Percentiles rank a stretch among this genome's conserved stretches.
These are phyloP conservation scores for Aspergillus sojae DNA, from an alignment of 2,329 filamentous ascomycete species.

Conservation along the genomic window DNA sequence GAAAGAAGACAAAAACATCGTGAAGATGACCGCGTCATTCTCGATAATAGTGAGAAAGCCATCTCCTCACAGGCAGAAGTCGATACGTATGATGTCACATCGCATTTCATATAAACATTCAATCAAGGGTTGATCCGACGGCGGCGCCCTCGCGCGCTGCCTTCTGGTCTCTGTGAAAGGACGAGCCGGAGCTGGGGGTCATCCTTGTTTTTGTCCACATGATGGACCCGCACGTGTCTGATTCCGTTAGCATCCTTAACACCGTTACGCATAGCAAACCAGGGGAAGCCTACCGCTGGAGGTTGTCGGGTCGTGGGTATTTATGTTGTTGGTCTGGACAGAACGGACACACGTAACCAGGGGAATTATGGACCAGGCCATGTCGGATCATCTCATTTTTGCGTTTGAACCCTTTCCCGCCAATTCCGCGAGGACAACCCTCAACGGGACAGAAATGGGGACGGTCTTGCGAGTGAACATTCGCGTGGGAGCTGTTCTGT, in stretches of 20 bases:
- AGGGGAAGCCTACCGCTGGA: slow-evolving; percentile 71
- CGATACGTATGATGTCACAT: slow-evolving; percentile 1
- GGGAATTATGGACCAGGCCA: slow-evolving; percentile 89
- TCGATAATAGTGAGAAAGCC: slow-evolving; percentile 8
- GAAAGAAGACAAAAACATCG: not conserved
- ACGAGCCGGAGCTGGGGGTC: slow-evolving; percentile 81
- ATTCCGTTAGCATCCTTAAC: slow-evolving; percentile 7
- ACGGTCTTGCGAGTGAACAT: slow-evolving; percentile 65
- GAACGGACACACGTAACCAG: slow-evolving; percentile 94
- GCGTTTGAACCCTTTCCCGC: slow-evolving; percentile 69
- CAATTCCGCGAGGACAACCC: slow-evolving; percentile 60
- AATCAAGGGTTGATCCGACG: slow-evolving; percentile 54
- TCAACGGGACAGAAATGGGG: slow-evolving; percentile 65
- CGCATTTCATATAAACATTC: not conserved
- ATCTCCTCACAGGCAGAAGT: slow-evolving; percentile 1
- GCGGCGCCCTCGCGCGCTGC: slow-evolving; percentile 77
- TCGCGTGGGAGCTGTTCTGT: slow-evolving; percentile 50
- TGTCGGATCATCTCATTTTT: slow-evolving; percentile 74
- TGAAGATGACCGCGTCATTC: slow-evolving; percentile 14
- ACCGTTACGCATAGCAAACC: not conserved
- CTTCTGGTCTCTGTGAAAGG: slow-evolving; percentile 81
- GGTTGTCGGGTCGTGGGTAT: slow-evolving; percentile 92
- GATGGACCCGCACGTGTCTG: slow-evolving; percentile 91
- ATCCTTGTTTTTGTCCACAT: slow-evolving; percentile 85
- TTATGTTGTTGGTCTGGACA: slow-evolving; percentile 92